Evolutionary conservation across 2,329 filamentous ascomycete genomes (phyloP).

Genomic region (Fusarium pininemorale): DNA sequence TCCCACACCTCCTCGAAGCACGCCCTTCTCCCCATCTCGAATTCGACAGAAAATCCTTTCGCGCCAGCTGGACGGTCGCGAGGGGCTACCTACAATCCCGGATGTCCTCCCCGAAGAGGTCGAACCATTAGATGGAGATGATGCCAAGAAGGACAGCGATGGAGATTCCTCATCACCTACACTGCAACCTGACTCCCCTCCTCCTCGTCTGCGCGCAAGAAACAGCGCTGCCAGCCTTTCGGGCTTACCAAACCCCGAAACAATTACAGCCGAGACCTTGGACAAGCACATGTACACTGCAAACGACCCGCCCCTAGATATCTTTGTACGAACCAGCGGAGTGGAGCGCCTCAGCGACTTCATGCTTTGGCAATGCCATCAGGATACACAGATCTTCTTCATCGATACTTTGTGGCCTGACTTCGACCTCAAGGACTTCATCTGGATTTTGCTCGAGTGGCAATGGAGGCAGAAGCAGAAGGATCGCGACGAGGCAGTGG

Average conservation of each 20-base stretch:
- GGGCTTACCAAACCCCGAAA: conserved; percentile 77
- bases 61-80: conserved; percentile 63
- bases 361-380: conserved; percentile 98
- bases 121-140: conserved; percentile 56
- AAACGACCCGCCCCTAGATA: conserved; percentile 84
- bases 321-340: conserved; percentile 91
- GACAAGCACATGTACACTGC: conserved; percentile 89
- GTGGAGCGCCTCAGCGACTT: conserved; percentile 95
- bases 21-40: conserved; percentile 85
- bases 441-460: conserved; percentile 95
- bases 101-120: conserved; percentile 56
- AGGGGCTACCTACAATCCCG: conserved; percentile 59
- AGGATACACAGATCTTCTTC: conserved; percentile 92
- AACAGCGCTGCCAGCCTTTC: conserved; percentile 48
- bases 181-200: conserved; percentile 62
- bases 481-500: conserved; percentile 59
- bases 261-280: conserved; percentile 83
- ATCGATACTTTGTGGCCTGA: conserved; percentile 94
- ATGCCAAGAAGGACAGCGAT: conserved; percentile 54
- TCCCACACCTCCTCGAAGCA: conserved; percentile 70
- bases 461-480: conserved; percentile 71
- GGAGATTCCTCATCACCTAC: conserved; percentile 70
- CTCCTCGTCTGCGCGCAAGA: conserved; percentile 49
- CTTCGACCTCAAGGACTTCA: conserved; percentile 91
- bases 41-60: conserved; percentile 87